These are phyloP conservation scores for Mycotypha africana DNA, from an alignment of 371 early-diverging fungal genomes.

Conservation along the genomic window DNA sequence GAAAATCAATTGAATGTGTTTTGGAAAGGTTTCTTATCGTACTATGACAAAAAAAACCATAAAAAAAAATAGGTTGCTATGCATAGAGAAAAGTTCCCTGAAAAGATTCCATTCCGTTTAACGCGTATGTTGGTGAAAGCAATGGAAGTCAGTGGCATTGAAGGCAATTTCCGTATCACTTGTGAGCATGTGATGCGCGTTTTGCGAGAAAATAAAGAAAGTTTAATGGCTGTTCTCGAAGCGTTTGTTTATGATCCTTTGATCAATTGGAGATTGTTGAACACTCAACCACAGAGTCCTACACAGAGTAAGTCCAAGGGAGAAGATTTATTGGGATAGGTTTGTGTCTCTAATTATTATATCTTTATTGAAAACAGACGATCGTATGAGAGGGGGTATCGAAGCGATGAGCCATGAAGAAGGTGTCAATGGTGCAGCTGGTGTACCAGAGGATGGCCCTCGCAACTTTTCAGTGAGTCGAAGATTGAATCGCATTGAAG, in stretches of 20 bases:
- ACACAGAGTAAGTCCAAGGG: conserved; percentile 27
- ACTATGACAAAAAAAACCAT: neutral
- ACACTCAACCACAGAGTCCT: conserved; percentile 41
- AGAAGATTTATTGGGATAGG: too few species aligned
- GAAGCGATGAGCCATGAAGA: conserved; percentile 34
- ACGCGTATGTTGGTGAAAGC: conserved; percentile 98
- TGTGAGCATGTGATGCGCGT: conserved; percentile 97
- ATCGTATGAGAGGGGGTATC: conserved; percentile 35
- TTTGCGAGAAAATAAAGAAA: conserved; percentile 92
- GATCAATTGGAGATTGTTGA: conserved; percentile 85
- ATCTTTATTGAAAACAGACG: conserved; percentile 14
- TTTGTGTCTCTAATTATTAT: neutral
- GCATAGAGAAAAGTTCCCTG: conserved; percentile 97
- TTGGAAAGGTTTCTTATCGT: neutral
- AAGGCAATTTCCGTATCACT: conserved; percentile 94
- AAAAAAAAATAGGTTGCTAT: conserved; percentile 68
- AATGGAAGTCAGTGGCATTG: conserved; percentile 96
- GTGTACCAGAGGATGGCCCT: conserved; percentile 37
- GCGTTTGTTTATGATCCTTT: conserved; percentile 98
- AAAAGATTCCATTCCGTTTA: conserved; percentile 96
- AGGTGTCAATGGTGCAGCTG: too few species aligned
- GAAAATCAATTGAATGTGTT: too few species aligned
- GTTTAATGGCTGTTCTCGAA: conserved; percentile 97
- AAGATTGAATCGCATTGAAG: conserved; percentile 41
- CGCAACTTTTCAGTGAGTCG: conserved; percentile 45